Conservation (phyloP, 257 asterid genomes). For the Voacanga thouarsii region DNA sequence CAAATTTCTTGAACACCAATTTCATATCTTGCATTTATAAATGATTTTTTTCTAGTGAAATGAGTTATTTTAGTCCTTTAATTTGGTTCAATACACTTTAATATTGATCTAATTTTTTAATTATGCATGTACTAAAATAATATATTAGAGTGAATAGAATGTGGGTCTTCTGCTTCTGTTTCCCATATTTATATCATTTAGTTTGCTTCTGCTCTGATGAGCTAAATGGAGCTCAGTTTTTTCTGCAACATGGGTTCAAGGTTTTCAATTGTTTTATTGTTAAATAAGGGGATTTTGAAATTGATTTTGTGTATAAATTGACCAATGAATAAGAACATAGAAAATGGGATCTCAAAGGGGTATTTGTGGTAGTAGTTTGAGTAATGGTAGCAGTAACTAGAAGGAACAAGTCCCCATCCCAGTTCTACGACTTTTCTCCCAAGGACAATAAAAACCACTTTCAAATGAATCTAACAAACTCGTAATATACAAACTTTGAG, state of each 20-base stretch:
- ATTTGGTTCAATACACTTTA: no score
- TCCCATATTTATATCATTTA: constrained; percentile 33
- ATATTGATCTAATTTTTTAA: no score
- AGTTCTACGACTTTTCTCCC: no score
- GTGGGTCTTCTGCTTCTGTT: constrained; percentile 8
- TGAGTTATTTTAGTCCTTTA: no score
- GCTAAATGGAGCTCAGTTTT: constrained; percentile 1
- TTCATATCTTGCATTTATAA: no score
- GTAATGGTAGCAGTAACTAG: no score
- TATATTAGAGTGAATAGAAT: constrained; percentile 4
- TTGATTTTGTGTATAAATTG: neutral
- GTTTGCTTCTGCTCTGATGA: constrained; percentile 4
- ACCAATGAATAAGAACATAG: constrained; percentile 4
- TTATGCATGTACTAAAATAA: neutral
- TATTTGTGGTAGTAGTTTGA: constrained; percentile 31
- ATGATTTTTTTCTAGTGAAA: no score
- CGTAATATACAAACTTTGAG: no score
- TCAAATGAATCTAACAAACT: no score
- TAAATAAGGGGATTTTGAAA: constrained; percentile 1
- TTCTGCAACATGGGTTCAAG: neutral
- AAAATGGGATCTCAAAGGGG: constrained; percentile 81
- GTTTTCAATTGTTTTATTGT: neutral
- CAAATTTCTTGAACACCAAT: no score
- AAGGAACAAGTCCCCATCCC: no score
- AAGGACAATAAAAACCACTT: no score